Evolutionary conservation across 2,329 filamentous ascomycete species (phyloP), one percentile per base, ranked within the genome.

Genomic region (Sporothrix brunneoviolacea): DNA sequence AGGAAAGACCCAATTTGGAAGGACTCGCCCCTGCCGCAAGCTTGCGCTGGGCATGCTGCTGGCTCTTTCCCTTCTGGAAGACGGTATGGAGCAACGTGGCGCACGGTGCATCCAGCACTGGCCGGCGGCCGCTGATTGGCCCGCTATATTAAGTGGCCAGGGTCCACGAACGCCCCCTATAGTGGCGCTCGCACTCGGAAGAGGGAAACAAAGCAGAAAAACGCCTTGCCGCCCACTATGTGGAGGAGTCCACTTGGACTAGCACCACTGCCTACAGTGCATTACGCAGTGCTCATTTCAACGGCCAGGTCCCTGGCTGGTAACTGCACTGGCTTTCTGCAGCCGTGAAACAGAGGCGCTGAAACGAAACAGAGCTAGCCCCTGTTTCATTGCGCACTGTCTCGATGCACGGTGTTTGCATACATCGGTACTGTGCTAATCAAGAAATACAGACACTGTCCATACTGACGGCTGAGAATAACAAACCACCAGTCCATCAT

Each of bases 171-270:
- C n/a, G n/a, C n/a, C n/a, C n/a, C n/a, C n/a, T n/a, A n/a, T n/a
- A n/a, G n/a, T n/a, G n/a, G n/a, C n/a, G n/a, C n/a, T n/a, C n/a
- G n/a, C n/a, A n/a, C n/a, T n/a, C n/a, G 4, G 6, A 39, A 22
- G 22, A 39, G n/a, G 10, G 16, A 42, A 33, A 8, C 37, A 22
- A 15, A 33, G 32, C 33, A 37, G 37, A 39, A 52, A 52, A 52
- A 52, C 45, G 50, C 50, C 50, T 52, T 43, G 45, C 40, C 44
- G 32, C 41, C 44, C 38, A 43, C 44, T 33, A 22, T 32, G 32
- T 33, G 36, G 42, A 51, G 37, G 22, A 24, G 12, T 28, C 37
- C 49, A 35, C 45, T 48, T 35, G 21, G 24, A 18, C 15, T 33
- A 16, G 32, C 27, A 32, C 12, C 22, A 7, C 16, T 21, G 13